Conservation (phyloP, 75 land plant genomes). For the Cunninghamia lanceolata region DNA sequence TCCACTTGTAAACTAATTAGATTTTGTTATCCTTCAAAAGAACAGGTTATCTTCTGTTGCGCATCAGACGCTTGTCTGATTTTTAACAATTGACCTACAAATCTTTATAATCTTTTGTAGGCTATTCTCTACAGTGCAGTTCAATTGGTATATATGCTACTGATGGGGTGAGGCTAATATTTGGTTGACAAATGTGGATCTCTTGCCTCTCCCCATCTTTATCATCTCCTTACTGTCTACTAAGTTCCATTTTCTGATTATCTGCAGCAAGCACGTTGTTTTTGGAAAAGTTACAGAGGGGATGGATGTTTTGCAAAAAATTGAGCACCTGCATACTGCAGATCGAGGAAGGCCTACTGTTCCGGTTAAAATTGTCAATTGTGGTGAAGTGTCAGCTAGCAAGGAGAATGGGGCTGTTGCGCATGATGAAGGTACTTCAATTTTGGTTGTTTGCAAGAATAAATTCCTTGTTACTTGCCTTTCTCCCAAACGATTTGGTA, state of each 20-base stretch:
- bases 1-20: background rate
- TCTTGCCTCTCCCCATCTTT: constrained; percentile 10
- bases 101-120: constrained; percentile 44
- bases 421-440: constrained; percentile 1
- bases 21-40: background rate
- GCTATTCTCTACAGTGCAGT: constrained; percentile 14
- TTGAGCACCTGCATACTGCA: constrained; percentile 66
- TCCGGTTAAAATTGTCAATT: constrained; percentile 73
- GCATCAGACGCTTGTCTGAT: background rate
- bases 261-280: constrained; percentile 87
- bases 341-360: constrained; percentile 57
- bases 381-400: constrained; percentile 59
- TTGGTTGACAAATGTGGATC: constrained; percentile 20
- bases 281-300: constrained; percentile 96
- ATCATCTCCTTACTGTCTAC: background rate
- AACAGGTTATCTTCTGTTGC: background rate
- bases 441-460: background rate
- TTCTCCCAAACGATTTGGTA: no score
- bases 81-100: constrained; percentile 3
- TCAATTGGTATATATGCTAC: constrained; percentile 9
- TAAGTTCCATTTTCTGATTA: background rate
- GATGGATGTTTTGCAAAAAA: constrained; percentile 60
- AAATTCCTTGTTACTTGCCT: background rate
- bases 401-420: constrained; percentile 29
- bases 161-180: constrained; percentile 39